Percentiles rank a stretch among this genome's conserved stretches.
Evolutionary conservation across 2,329 filamentous ascomycete species (phyloP).

Genomic region (Endocalyx cinctus): DNA sequence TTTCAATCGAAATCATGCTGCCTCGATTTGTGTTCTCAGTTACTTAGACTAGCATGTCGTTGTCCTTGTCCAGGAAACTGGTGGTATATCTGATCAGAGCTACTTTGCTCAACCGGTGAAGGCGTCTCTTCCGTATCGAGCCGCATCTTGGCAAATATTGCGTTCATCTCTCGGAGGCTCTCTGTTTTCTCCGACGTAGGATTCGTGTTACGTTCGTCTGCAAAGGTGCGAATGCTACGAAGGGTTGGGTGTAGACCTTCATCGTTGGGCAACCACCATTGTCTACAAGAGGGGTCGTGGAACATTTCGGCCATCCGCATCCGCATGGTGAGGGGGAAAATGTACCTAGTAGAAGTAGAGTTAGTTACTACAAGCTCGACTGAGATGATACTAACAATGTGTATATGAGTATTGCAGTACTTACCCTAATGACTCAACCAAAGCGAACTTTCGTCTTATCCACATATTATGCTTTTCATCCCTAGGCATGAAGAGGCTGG

Average conservation of each 20-base stretch:
- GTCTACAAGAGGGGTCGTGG: conserved; percentile 62
- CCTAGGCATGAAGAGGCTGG: conserved; percentile 73
- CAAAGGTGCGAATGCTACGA: conserved; percentile 73
- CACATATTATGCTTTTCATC: conserved; percentile 71
- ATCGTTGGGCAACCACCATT: conserved; percentile 88
- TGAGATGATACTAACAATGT: conserved; percentile 3
- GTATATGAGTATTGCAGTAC: conserved; percentile 26
- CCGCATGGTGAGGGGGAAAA: conserved; percentile 72
- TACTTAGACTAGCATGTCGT: too few relatives aligned
- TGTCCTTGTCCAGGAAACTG: too few relatives aligned
- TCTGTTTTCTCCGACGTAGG: conserved; percentile 55
- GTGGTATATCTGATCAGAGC: too few relatives aligned
- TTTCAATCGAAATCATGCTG: too few relatives aligned
- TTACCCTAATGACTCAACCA: conserved; percentile 75
- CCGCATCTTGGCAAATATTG: conserved; percentile 63
- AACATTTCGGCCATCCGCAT: conserved; percentile 73
- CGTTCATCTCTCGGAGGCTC: conserved; percentile 69
- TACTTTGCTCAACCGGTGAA: too few relatives aligned
- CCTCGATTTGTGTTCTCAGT: too few relatives aligned
- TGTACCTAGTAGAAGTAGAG: conserved; percentile 56
- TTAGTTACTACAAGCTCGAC: background rate
- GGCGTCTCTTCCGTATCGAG: conserved; percentile 32
- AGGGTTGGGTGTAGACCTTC: conserved; percentile 71
- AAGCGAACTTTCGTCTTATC: conserved; percentile 73
- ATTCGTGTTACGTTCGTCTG: conserved; percentile 67